A percentile compares a stretch with the other conserved stretches of the same genome.
Evolutionary conservation across 1,284 basidiomycete genomes (phyloP).

Genomic region (Sporisorium exsertum): DNA sequence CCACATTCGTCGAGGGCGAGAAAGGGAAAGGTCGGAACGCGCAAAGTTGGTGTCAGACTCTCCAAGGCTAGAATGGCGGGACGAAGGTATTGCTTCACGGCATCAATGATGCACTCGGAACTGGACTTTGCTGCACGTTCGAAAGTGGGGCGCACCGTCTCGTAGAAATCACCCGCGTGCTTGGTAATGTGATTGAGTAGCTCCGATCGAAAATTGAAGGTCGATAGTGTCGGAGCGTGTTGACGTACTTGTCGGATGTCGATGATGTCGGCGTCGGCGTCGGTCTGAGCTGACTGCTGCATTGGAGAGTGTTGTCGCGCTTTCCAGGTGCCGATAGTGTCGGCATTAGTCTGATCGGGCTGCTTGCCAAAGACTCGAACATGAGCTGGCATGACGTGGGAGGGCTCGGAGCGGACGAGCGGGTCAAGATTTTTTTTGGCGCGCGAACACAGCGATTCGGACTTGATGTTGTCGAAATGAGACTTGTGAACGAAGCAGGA

Average conservation of each 20-base stretch:
- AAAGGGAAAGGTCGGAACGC: background rate
- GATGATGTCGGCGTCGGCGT: background rate
- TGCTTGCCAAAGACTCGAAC: too few species aligned
- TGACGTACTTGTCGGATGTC: background rate
- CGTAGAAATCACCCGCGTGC: background rate
- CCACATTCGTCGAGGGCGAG: background rate
- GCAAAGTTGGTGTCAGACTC: background rate
- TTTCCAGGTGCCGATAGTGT: too few species aligned
- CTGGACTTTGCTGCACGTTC: background rate
- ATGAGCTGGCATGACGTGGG: background rate
- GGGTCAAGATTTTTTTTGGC: background rate
- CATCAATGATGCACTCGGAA: background rate
- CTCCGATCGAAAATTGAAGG: background rate
- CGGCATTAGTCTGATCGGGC: too few species aligned
- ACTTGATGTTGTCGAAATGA: background rate
- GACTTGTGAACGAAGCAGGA: background rate
- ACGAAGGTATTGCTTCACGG: background rate
- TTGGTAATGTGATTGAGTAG: background rate
- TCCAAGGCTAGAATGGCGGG: background rate
- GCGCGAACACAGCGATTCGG: background rate
- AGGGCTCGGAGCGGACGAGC: background rate
- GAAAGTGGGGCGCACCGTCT: background rate
- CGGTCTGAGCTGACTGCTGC: too few species aligned
- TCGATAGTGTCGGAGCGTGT: background rate
- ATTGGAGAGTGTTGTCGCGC: too few species aligned